Base-by-base conservation (phyloP, 305 asterid species). In the Withania somnifera region DNA sequence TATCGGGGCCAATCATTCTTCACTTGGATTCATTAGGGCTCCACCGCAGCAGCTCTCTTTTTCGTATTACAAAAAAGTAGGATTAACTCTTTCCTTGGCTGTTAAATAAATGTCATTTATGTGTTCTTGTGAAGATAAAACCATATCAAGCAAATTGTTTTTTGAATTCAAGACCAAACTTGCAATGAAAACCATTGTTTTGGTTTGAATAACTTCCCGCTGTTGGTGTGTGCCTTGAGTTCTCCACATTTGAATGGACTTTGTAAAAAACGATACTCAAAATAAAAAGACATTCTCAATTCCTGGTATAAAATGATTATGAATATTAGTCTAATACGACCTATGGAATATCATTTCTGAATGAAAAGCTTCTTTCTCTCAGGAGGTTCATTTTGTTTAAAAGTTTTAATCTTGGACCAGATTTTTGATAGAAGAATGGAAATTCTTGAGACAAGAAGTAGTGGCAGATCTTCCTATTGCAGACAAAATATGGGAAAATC, bases 21-120 rank as follows among this genome's bases (percentile, higher is more conserved):
- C 99, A 97, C 90, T 87, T 97, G 91, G 99, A 97, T 91, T 97
- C 99, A 71, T 86, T 97, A 42, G 89, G 93, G 87, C 79, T 90
- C 84, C 99, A 97, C 85, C 3, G 2, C 77, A 94, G 97, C 92
- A 86, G 82, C 84, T 84, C 88, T 78, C 87, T 97, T 81, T 91
- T 93, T 81, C 38, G 17, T 22, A 90, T 90, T 82, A 90, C 93
- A 64, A 92, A 83, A 88, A 92, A 97, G 99, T 93, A 38, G 78
- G 88, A 87, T 80, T 81, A 84, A 14, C 38, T 77, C 26, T 51
- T 32, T 50, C n/a, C 6, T 75, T 30, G 61, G 80, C 61, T 75
- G 61, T 50, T 75, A 50, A 50, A 73, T 47, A 24, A 71, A 24
- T 20, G 79, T 51, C 45, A 75, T 75, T 42, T 19, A 26, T 75